Evolutionary conservation across 1,284 basidiomycete genomes (phyloP), one percentile per base, ranked within the genome.

Genomic region (Leccinum solheimii): DNA sequence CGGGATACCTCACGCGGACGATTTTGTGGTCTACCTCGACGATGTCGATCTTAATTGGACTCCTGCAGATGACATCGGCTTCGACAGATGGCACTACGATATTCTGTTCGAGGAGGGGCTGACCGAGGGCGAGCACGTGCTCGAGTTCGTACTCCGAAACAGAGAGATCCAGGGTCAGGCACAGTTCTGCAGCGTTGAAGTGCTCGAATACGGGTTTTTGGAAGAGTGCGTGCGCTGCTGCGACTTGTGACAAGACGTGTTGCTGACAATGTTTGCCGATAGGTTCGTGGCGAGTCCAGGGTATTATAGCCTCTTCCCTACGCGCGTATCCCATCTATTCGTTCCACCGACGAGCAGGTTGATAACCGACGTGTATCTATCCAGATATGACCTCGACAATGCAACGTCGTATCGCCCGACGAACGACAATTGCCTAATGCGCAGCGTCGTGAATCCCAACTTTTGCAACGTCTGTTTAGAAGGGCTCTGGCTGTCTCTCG

Each of bases 401-500:
- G 70, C 74, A 59, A 90, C 87, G 0, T 81, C 83, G 3, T 91
- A 88, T 72, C 82, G 89, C 16, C 90, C 90, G 40, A 94, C 91
- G 3, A 92, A 94, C 68, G 88, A 92, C 67, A 88, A 86, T 69
- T 94, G 92, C 70, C 82, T 94, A 57, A 94, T 95, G 92, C 87
- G 92, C 32, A 79, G 80, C 54, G 87, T 92, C 55, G 87, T 82
- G 36, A 80, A 81, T 0, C 84, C 86, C 67, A 85, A 86, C 67
- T 92, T 94, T 73, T 94, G 92, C 77, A 83, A 81, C 59, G 87
- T 87, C 53, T 95, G 92, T 73, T 73, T 83, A 11, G 89, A 92
- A 65, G 88, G 81, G 2, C 83, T 94, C 48, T 91, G 90, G 87
- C 75, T 84, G 53, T 79, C 83, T 10, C 81, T 91, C 16, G 79